Evolutionary conservation across 2,329 filamentous ascomycete species (phyloP).

Genomic region (Microthyrium microscopicum): DNA sequence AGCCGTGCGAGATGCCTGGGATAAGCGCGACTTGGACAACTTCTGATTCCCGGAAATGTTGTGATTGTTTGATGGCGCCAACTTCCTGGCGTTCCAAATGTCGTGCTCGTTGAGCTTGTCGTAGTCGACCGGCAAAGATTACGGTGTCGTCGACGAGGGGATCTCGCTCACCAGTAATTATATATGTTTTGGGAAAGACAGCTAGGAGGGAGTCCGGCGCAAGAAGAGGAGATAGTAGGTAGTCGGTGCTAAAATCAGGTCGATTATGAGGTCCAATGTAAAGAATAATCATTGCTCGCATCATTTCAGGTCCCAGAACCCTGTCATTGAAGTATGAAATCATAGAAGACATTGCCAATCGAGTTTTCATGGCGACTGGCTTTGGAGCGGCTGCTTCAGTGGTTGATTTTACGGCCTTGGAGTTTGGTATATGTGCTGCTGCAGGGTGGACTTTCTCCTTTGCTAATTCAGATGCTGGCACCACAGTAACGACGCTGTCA

Average conservation of each 20-base stretch:
- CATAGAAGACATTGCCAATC: constrained; percentile 90
- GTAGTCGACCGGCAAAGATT: constrained; percentile 80
- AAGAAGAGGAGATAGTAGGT: constrained; percentile 73
- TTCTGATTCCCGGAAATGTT: constrained; percentile 50
- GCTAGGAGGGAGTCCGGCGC: constrained; percentile 72
- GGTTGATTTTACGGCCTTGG: background rate
- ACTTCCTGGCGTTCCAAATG: constrained; percentile 38
- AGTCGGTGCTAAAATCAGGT: constrained; percentile 84
- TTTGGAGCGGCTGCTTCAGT: constrained; percentile 15
- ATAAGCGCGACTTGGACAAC: constrained; percentile 70
- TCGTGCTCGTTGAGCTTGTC: constrained; percentile 53
- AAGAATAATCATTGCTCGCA: constrained; percentile 96
- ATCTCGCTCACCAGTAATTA: constrained; percentile 87
- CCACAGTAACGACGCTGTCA: constrained; percentile 16
- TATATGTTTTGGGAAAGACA: constrained; percentile 85
- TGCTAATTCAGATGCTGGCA: constrained; percentile 19
- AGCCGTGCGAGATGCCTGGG: constrained; percentile 82
- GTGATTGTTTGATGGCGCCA: constrained; percentile 32
- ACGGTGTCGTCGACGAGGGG: constrained; percentile 93
- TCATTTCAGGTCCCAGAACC: constrained; percentile 91
- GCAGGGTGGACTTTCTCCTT: background rate
- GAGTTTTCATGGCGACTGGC: constrained; percentile 46
- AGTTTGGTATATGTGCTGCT: constrained; percentile 1
- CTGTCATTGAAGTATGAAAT: constrained; percentile 97
- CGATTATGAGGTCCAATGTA: constrained; percentile 90